Evolutionary conservation across 2,329 filamentous ascomycete genomes (phyloP), one percentile per base, ranked within the genome.

Genomic region (Aspergillus sp.): DNA sequence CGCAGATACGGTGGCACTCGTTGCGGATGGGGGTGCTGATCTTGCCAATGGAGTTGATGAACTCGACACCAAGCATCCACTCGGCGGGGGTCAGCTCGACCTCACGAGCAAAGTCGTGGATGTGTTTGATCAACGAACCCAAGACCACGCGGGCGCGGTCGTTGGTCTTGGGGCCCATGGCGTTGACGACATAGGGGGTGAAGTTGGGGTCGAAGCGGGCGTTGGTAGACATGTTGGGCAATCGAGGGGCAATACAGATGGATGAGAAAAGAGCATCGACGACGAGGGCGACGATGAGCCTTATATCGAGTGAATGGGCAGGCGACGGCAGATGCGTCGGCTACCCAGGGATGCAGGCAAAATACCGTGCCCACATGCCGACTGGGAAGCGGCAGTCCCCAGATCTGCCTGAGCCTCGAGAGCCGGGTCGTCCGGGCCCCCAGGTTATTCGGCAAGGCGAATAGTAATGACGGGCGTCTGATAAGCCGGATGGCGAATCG

Each of bases 91-190:
- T 91, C 52, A 93, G 84, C 76, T 92, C 88, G 63, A 90, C 84
- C 70, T 93, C 90, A 57, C 90, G 86, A 56, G 86, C 84, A 73
- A 92, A 92, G 76, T 91, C 88, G 78, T 93, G 90, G 58, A 93
- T 80, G 77, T 92, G 89, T 49, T 77, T 80, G 74, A 91, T 86
- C 66, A 91, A 75, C 27, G 83, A 80, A 60, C 79, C 74, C 68
- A 92, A 78, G 66, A 92, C 80, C 63, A 84, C 78, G 58, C 86
- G 83, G 67, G 86, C 83, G 59, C 90, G 82, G 57, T 86, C 84
- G 52, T 82, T 78, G 12, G 86, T 85, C 67, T 89, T 86, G 66
- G 88, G 86, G 53, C 88, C 86, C 80, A 91, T 91, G 66, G 86
- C 82, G 63, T 90, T 83, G 70, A 92, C 81, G 75, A 91, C 88